Evolutionary conservation across 495 filamentous ascomycete species (phyloP), one percentile per base, ranked within the genome.

Genomic region (Hyaloscypha hepaticicola): DNA sequence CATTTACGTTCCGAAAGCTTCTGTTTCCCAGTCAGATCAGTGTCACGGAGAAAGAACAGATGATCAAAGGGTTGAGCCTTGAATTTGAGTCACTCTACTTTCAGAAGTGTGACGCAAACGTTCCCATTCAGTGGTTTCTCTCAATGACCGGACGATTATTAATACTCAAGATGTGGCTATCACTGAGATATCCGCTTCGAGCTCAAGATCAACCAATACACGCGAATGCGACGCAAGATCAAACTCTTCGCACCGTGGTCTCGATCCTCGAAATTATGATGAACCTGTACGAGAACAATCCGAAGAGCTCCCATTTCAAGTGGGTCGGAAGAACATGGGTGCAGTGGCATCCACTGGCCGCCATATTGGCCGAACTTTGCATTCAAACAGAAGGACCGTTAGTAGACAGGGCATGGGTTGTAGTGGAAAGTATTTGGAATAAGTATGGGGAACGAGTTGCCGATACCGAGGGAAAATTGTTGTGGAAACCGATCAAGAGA

Each of bases 281-380:
- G 21, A 70, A 81, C 6, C 70, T 85, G 25, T 58, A 50, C 25
- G 74, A 80, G 58, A 80, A 73, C n/a, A 79, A 81, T 66, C 68
- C 76, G 38, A 69, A 80, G 7, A 79, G 79, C 0, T 71, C 74
- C 60, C 75, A 81, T 61, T 88, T 83, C 82, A 75, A 75, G 27
- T 88, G 85, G 86, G 73, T 84, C 9, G 83, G 82, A 68, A 73
- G 75, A 59, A 82, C 78, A 1, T 83, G 84, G 66, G 79, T 84
- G 61, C 85, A 86, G 64, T 87, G 83, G 84, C 83, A 87, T 69
- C 82, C 84, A 5, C 74, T 87, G n/a, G 83, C 82, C 8, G 84
- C 84, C 70, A 75, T 27, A 24, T 69, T 88, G 31, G 79, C 84
- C 1, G 88, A 90, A 68, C 77, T 90, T 9, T 88, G 86, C 67